Evolutionary conservation across 345 rosid species (phyloP).

Genomic region (Boechera retrofracta): DNA sequence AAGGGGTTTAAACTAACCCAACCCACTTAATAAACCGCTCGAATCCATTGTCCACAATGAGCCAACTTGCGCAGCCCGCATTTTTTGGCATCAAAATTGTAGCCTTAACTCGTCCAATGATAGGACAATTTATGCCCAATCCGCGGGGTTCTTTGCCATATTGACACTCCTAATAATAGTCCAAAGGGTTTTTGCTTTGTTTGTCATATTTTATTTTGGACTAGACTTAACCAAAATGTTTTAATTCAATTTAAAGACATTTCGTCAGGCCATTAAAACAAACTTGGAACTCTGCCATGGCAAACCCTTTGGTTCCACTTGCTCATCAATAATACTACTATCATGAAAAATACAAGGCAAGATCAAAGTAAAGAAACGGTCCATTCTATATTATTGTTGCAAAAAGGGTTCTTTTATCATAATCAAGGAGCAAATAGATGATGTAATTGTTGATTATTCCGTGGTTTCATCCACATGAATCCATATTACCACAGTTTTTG

Average conservation of each 20-base stretch:
- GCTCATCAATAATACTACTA: neutral
- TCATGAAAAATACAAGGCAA: neutral
- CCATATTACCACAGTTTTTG: slow-evolving; percentile 37
- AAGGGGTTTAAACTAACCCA: neutral
- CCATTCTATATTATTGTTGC: slow-evolving; percentile 27
- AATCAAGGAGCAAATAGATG: slow-evolving; percentile 29
- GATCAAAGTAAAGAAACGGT: neutral
- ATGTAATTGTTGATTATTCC: slow-evolving; percentile 26
- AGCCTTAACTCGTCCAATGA: neutral
- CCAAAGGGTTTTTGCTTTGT: neutral
- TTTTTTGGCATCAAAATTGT: neutral
- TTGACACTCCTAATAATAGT: neutral
- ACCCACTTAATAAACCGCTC: neutral
- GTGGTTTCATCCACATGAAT: slow-evolving; percentile 35
- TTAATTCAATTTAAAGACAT: neutral
- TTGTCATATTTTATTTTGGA: neutral
- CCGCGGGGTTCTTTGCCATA: neutral
- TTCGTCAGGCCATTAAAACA: slow-evolving; percentile 11
- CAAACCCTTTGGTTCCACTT: slow-evolving; percentile 21
- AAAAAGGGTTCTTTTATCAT: slow-evolving; percentile 15
- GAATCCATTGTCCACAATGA: neutral
- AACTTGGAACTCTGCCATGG: slow-evolving; percentile 5
- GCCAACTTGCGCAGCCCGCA: neutral
- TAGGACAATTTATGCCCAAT: neutral
- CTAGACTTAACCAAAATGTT: neutral